Percentiles rank a stretch among this genome's conserved stretches.
phyloP scores from a whole-genome alignment of 106 monocot genomes.

The Hemerocallis citrina region DNA sequence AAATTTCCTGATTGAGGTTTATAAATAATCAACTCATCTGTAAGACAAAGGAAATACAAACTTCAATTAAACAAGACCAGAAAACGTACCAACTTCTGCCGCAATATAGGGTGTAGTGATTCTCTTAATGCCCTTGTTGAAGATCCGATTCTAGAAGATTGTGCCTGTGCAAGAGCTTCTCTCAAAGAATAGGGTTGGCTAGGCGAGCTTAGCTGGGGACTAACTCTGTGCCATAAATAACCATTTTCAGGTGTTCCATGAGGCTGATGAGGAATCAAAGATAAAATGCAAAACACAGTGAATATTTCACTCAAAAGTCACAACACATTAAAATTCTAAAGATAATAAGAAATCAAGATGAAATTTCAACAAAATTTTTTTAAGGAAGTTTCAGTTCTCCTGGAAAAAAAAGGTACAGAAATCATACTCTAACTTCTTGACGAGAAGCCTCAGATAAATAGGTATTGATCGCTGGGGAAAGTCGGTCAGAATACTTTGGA shows the following conservation, averaged over 20 bases:
- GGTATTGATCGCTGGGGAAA: constrained; percentile 82
- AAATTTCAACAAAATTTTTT: no score
- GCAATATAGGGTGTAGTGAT: constrained; percentile 83
- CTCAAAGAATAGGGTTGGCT: constrained; percentile 96
- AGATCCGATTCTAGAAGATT: constrained; percentile 89
- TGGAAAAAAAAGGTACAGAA: no score
- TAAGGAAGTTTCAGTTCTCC: no score
- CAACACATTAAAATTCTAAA: no score
- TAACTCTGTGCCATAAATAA: constrained; percentile 89
- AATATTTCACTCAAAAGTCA: no score
- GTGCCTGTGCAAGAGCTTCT: constrained; percentile 98
- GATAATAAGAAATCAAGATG: no score
- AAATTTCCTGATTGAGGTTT: constrained; percentile 65
- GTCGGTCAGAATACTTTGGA: constrained; percentile 90
- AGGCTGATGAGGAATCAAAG: constrained; percentile 28
- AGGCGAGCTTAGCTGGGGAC: constrained; percentile 92
- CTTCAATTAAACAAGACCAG: neutral
- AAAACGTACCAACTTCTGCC: constrained; percentile 86
- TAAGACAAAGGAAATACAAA: neutral
- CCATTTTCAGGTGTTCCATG: constrained; percentile 96
- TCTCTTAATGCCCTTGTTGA: constrained; percentile 86
- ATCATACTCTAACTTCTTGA: constrained; percentile 85
- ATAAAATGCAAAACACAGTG: neutral
- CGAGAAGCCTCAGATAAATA: constrained; percentile 91
- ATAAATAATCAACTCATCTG: constrained; percentile 1